These are phyloP conservation scores for Brassica balearica DNA, from an alignment of 441 rosid species.

Conservation along the genomic window DNA sequence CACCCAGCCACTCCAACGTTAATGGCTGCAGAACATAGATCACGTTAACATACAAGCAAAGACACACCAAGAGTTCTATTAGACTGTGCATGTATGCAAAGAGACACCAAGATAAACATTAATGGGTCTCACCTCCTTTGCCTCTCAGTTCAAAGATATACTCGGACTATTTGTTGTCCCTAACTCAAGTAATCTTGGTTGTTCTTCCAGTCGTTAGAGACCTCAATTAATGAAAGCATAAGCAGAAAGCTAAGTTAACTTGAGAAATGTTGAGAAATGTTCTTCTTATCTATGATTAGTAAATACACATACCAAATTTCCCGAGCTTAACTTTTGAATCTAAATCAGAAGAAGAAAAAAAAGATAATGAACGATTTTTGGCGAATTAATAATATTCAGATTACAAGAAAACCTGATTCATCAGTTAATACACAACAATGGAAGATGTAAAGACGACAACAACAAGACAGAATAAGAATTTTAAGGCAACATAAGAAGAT, in stretches of 20 bases:
- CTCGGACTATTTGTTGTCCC: background rate
- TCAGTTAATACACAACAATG: constrained; percentile 20
- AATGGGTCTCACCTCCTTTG: too few species aligned
- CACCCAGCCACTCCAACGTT: too few species aligned
- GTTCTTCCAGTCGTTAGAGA: background rate
- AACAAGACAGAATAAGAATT: background rate
- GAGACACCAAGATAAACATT: background rate
- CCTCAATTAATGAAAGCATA: background rate
- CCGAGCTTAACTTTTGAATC: background rate
- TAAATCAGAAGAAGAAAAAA: background rate
- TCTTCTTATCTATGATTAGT: background rate
- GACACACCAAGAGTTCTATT: constrained; percentile 5
- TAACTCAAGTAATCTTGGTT: constrained; percentile 7
- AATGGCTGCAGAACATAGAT: constrained; percentile 54
- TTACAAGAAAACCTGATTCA: constrained; percentile 16
- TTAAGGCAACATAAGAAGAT: constrained; percentile 15
- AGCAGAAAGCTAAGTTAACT: background rate
- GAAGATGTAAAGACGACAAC: constrained; percentile 31
- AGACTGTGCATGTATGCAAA: background rate
- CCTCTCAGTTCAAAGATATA: background rate
- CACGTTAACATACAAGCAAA: constrained; percentile 15
- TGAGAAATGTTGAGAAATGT: background rate
- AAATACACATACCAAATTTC: background rate
- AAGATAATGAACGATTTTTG: constrained; percentile 2
- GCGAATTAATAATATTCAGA: constrained; percentile 11